Evolutionary conservation across 1,284 basidiomycete species (phyloP).

Genomic region (Sphagnurus paluster): DNA sequence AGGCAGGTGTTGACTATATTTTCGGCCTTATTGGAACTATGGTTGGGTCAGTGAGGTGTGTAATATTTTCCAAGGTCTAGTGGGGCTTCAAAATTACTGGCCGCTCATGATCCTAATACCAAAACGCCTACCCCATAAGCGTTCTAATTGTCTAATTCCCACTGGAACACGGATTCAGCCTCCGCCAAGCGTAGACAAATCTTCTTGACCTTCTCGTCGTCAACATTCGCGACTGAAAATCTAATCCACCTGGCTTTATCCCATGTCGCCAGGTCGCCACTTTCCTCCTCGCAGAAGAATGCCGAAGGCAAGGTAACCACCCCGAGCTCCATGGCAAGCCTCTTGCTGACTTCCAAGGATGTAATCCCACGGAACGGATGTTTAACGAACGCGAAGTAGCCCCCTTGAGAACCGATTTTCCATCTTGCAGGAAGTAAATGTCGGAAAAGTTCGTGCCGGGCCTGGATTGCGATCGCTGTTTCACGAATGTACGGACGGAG

Average conservation of each 20-base stretch:
- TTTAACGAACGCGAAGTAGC: slow-evolving; percentile 75
- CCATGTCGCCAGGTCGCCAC: slow-evolving; percentile 25
- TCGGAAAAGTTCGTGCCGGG: slow-evolving; percentile 64
- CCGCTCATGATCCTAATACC: not conserved
- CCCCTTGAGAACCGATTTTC: slow-evolving; percentile 68
- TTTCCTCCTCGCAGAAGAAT: slow-evolving; percentile 55
- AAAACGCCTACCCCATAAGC: too few relatives aligned
- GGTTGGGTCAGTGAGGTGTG: too few relatives aligned
- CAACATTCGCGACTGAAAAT: slow-evolving; percentile 83
- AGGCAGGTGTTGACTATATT: too few relatives aligned
- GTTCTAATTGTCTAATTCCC: slow-evolving; percentile 24
- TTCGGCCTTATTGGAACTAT: too few relatives aligned
- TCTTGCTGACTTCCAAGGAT: slow-evolving; percentile 56
- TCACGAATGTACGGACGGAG: slow-evolving; percentile 57
- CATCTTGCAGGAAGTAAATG: slow-evolving; percentile 46
- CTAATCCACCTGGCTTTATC: slow-evolving; percentile 64
- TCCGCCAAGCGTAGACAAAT: slow-evolving; percentile 61
- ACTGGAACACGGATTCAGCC: slow-evolving; percentile 36
- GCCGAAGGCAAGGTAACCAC: slow-evolving; percentile 68
- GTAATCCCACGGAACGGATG: slow-evolving; percentile 62
- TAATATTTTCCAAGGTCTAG: too few relatives aligned
- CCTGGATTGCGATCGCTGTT: slow-evolving; percentile 51
- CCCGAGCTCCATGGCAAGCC: slow-evolving; percentile 63
- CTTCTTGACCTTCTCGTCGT: slow-evolving; percentile 56
- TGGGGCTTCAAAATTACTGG: too few relatives aligned